phyloP scores from a whole-genome alignment of 2,329 filamentous ascomycete species.

The Sclerotinia glacialis region DNA sequence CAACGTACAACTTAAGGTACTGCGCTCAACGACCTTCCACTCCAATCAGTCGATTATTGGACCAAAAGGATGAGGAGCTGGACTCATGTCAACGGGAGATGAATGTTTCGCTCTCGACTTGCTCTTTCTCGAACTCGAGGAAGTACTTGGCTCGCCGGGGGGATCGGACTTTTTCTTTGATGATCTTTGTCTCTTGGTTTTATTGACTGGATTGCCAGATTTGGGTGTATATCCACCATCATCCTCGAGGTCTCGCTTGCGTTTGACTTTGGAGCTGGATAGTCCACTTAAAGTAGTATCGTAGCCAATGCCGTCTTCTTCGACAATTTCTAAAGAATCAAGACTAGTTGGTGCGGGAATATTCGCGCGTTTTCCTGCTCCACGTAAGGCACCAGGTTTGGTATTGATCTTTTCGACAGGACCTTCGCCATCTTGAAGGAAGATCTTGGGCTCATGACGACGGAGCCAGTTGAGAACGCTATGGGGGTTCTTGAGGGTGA shows the following conservation, averaged over 20 bases:
- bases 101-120: slow-evolving; percentile 17
- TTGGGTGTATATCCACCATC: slow-evolving; percentile 56
- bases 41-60: slow-evolving; percentile 15
- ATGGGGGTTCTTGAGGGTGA: slow-evolving; percentile 72
- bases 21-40: neutral
- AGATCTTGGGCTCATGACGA: slow-evolving; percentile 78
- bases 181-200: slow-evolving; percentile 33
- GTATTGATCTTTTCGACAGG: slow-evolving; percentile 45
- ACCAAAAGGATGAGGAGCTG: slow-evolving; percentile 17
- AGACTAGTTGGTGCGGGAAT: slow-evolving; percentile 38
- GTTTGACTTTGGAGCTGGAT: slow-evolving; percentile 41
- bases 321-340: slow-evolving; percentile 40
- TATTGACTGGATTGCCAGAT: slow-evolving; percentile 43
- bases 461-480: slow-evolving; percentile 96
- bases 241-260: slow-evolving; percentile 52
- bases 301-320: slow-evolving; percentile 41
- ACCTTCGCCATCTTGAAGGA: slow-evolving; percentile 59
- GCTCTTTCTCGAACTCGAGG: slow-evolving; percentile 19
- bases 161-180: slow-evolving; percentile 33
- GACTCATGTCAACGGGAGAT: slow-evolving; percentile 10
- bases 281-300: slow-evolving; percentile 34
- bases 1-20: neutral
- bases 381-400: slow-evolving; percentile 39
- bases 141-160: slow-evolving; percentile 2
- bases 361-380: slow-evolving; percentile 39